Base-by-base conservation (phyloP, 139 green algal species). In the Chlorella sp. region DNA sequence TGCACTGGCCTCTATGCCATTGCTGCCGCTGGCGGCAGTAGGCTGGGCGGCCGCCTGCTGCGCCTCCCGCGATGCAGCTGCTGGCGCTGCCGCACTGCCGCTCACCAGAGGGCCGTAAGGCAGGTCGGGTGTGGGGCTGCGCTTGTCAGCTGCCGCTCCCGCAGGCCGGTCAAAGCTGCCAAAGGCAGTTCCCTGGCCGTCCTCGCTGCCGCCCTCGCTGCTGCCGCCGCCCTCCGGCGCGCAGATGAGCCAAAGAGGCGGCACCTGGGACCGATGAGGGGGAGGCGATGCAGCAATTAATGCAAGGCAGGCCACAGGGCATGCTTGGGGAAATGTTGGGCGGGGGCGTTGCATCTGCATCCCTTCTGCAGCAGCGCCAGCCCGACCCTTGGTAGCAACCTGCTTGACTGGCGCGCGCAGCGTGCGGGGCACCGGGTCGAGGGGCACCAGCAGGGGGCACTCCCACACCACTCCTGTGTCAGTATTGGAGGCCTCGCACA, bases 381-480 rank as follows among this genome's bases (percentile, higher is more conserved):
- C 63, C 63, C 26, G 28, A 69, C 28, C 63, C 63, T 13, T 3
- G 6, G 6, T 18, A 3, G n/a, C 4, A 5, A 44, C 36, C 36
- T 57, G 76, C 76, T 57, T 57, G 78, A 9, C 6, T n/a, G 78
- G 63, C 1, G 78, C 41, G n/a, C 63, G 18, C 63, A 84, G 64
- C 28, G 30, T 21, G n/a, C 39, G 78, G 1, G 63, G 78, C 28
- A 84, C 44, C 9, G 63, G 63, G 26, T 84, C 63, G 47, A 96
- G 81, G 36, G 88, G 83, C 20, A 91, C 74, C 67, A 95, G 74
- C 34, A 95, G 85, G 16, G 92, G 92, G 74, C 92, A 95, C 86
- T 95, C 92, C 92, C 92, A 95, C 88, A 95, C 93, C 26, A 88
- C 81, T 13, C 91, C 91, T 1, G 86, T 91, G 47, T 94, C 88